These are phyloP conservation scores for Dactylellina parvicollis DNA, from an alignment of 2,329 filamentous ascomycete genomes.

Conservation along the genomic window DNA sequence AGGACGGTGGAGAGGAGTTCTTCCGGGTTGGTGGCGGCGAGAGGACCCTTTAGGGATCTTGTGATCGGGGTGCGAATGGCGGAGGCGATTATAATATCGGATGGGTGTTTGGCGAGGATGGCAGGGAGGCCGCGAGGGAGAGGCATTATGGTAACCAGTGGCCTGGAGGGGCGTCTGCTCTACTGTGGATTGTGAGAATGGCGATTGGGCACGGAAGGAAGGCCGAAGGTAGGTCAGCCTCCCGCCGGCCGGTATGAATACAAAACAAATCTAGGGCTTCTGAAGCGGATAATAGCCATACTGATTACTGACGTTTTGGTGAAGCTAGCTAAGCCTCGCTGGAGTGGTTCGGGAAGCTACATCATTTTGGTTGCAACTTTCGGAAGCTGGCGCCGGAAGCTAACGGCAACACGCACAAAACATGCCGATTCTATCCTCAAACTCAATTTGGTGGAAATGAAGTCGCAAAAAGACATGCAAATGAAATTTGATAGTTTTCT, in stretches of 20 bases:
- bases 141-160: conserved; percentile 16
- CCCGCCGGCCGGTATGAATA: background rate
- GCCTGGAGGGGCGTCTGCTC: background rate
- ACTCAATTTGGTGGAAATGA: background rate
- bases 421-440: background rate
- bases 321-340: background rate
- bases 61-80: conserved; percentile 89
- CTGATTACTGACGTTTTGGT: conserved; percentile 17
- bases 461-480: background rate
- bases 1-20: conserved; percentile 78
- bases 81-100: conserved; percentile 87
- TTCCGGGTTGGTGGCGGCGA: conserved; percentile 90
- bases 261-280: background rate
- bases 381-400: conserved; percentile 39
- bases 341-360: conserved; percentile 41
- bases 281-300: conserved; percentile 33
- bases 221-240: background rate
- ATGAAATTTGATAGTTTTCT: background rate
- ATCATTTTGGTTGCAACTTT: conserved; percentile 45
- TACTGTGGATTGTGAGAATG: background rate
- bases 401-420: conserved; percentile 28
- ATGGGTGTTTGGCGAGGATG: conserved; percentile 79
- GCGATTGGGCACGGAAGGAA: background rate
- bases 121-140: conserved; percentile 70
- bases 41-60: conserved; percentile 80